Base-by-base conservation (phyloP, 164 flowering plant genomes). In the Sedum album region DNA sequence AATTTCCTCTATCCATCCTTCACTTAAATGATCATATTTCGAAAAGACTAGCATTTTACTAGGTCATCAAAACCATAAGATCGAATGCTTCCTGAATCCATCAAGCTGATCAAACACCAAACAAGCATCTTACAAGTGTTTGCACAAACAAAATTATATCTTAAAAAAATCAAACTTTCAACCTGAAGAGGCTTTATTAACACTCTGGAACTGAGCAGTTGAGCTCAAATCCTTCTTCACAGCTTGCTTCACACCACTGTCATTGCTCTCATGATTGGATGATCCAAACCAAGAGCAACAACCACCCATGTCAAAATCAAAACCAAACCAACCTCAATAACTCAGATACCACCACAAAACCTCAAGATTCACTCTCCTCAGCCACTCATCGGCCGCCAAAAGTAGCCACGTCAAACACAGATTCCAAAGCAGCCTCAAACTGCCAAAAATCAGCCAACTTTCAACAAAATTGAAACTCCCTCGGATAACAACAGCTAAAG, bases 281-380 rank as follows among this genome's bases (percentile, higher is more conserved):
- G 89, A 79, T 80, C 82, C 81, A 72, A 83, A 81, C 67, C 89
- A 85, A 25, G 87, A 80, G 66, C 82, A 74, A 69, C 89, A 85
- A 78, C 83, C 82, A 65, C 85, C 87, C 89, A 85, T 85, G 73
- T 51, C 57, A 51, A 51, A 51, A 51, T n/a, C 26, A n/a, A 51
- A n/a, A 51, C 57, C 57, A 57, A 57, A 57, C 31, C 33, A 33
- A 11, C 62, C n/a, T 57, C 57, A 51, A 21, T n/a, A 51, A 51
- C 25, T 26, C 57, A 9, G 10, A 6, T 5, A 20, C 1, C 23
- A 57, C 10, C 62, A 53, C 60, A 44, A 44, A 15, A 44, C 48
- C 15, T 25, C 62, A 57, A 11, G 31, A 14, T 57, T 57, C 62
- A 28, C 35, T 57, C 62, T 57, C 20, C 26, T 57, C 62, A 57